A percentile compares a stretch with the other conserved stretches of the same genome.
phyloP scores from a whole-genome alignment of 306 rosid genomes.

The Hylodesmum podocarpum region DNA sequence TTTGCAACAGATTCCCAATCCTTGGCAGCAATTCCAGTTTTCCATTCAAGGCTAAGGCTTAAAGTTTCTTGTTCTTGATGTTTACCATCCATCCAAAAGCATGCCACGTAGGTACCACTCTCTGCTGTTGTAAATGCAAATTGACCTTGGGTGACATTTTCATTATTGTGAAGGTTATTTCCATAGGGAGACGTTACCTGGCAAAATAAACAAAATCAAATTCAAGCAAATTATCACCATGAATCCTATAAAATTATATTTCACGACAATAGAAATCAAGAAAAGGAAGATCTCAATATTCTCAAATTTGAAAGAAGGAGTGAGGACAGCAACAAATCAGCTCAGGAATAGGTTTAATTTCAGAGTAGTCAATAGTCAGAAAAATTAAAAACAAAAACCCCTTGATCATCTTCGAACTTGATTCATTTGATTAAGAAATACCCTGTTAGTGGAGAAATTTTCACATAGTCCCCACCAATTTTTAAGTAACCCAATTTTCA shows the following conservation, averaged over 20 bases:
- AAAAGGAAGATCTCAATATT: background rate
- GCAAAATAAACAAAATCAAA: background rate
- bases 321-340: background rate
- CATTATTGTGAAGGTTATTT: conserved; percentile 42
- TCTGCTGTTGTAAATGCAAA: conserved; percentile 55
- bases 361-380: background rate
- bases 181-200: conserved; percentile 59
- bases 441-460: background rate
- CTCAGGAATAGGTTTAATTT: background rate
- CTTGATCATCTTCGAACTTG: background rate
- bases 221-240: background rate
- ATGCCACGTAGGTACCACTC: conserved; percentile 47
- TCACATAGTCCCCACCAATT: background rate
- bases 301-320: background rate
- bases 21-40: conserved; percentile 46
- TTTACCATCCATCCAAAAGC: conserved; percentile 41
- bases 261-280: background rate
- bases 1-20: conserved; percentile 59
- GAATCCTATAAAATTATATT: background rate
- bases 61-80: conserved; percentile 31
- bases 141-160: conserved; percentile 54
- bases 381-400: background rate
- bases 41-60: conserved; percentile 53
- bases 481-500: background rate
- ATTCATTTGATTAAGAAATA: background rate